Conservation (phyloP, 208 protist genomes). For the Leishmania arabica region DNA sequence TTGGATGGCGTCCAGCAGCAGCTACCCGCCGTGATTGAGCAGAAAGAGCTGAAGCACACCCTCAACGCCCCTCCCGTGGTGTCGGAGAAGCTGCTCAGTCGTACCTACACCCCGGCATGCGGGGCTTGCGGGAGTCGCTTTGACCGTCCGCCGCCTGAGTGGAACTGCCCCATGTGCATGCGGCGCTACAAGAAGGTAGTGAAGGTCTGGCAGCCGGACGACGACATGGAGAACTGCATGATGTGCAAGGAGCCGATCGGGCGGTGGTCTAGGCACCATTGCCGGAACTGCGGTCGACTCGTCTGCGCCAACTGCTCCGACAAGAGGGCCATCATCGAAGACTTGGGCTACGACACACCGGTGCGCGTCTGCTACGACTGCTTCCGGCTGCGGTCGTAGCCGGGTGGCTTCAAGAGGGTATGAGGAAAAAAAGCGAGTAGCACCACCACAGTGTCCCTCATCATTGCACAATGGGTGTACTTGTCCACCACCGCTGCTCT, state of each 20-base stretch:
- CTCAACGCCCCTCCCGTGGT: conserved; percentile 59
- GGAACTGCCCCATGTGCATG: conserved; percentile 78
- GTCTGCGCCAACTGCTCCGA: conserved; percentile 70
- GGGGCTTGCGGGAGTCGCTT: conserved; percentile 59
- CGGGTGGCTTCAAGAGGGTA: neutral
- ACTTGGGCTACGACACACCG: conserved; percentile 60
- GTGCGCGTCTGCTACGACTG: conserved; percentile 88
- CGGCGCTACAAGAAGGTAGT: conserved; percentile 31
- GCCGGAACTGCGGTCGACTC: conserved; percentile 81
- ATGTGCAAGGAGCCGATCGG: conserved; percentile 64
- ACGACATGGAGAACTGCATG: conserved; percentile 56
- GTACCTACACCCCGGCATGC: conserved; percentile 80
- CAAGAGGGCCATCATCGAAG: conserved; percentile 51
- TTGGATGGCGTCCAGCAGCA: neutral
- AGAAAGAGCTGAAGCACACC: conserved; percentile 56
- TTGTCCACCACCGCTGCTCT: neutral
- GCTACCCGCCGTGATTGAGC: conserved; percentile 45
- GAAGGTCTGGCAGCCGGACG: conserved; percentile 87
- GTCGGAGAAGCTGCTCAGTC: conserved; percentile 49
- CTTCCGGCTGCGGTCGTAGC: conserved; percentile 23
- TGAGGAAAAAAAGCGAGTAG: neutral
- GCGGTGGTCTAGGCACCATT: conserved; percentile 87
- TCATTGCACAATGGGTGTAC: neutral
- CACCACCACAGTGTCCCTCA: too few species aligned
- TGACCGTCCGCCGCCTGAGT: conserved; percentile 56